A percentile compares a stretch with the other conserved stretches of the same genome.
Conservation (phyloP, 495 filamentous ascomycete species). For the Aeminium ludgeri region DNA sequence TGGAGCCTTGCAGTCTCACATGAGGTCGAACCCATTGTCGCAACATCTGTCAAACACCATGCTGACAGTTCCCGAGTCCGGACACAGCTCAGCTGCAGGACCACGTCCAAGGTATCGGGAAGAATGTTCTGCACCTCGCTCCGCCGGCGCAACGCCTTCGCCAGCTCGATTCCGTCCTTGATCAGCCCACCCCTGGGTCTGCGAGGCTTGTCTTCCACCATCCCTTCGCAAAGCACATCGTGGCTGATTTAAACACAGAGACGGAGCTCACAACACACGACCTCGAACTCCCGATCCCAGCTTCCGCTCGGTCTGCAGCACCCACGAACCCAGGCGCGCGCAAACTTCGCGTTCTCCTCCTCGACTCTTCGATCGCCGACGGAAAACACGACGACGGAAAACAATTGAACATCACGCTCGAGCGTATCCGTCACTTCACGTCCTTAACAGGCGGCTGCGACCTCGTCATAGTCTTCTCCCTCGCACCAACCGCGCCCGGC, state of each 20-base stretch:
- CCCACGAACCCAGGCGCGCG: conserved; percentile 6
- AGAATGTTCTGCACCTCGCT: conserved; percentile 39
- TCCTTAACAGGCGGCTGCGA: conserved; percentile 26
- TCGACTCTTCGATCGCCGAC: conserved; percentile 31
- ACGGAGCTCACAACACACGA: conserved; percentile 35
- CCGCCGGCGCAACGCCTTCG: conserved; percentile 36
- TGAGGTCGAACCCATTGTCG: too few relatives aligned
- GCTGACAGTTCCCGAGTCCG: too few relatives aligned
- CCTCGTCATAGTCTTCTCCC: conserved; percentile 38
- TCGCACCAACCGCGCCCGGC: conserved; percentile 14
- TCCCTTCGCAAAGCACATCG: neutral
- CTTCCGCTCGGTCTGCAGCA: neutral
- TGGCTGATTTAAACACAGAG: conserved; percentile 25
- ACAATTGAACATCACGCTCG: conserved; percentile 18
- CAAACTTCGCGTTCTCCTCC: conserved; percentile 34
- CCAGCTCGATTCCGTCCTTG: conserved; percentile 29
- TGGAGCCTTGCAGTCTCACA: too few relatives aligned
- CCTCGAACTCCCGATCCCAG: conserved; percentile 29
- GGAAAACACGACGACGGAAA: too few relatives aligned
- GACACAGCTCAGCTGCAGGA: too few relatives aligned
- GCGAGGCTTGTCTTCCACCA: conserved; percentile 29
- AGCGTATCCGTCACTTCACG: conserved; percentile 34
- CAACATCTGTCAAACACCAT: too few relatives aligned
- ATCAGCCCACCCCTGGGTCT: conserved; percentile 26
- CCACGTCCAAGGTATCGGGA: conserved; percentile 2